Conservation (phyloP, 1,284 basidiomycete species). For the Boletus smithii region DNA sequence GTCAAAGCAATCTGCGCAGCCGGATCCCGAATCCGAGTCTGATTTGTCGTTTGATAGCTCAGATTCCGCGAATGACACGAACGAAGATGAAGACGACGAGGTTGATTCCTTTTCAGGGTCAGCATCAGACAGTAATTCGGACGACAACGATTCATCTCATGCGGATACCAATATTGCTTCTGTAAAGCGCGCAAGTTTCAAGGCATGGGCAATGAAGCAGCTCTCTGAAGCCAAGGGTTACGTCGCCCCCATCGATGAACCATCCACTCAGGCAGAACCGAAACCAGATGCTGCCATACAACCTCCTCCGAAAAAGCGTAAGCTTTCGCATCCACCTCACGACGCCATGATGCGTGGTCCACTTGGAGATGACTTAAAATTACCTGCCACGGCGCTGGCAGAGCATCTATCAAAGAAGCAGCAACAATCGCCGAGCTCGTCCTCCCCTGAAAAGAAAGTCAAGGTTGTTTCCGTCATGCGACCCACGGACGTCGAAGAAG, state of each 20-base stretch:
- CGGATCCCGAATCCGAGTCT: constrained; percentile 37
- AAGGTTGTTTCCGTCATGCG: constrained; percentile 67
- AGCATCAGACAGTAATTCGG: constrained; percentile 15
- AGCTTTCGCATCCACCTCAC: constrained; percentile 31
- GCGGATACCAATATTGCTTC: constrained; percentile 16
- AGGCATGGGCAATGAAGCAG: constrained; percentile 82
- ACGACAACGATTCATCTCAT: background rate
- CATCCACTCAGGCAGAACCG: constrained; percentile 1
- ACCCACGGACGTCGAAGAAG: constrained; percentile 71
- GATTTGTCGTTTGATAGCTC: constrained; percentile 75
- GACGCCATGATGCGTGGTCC: constrained; percentile 56
- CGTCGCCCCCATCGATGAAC: constrained; percentile 17
- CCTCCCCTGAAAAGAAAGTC: constrained; percentile 2
- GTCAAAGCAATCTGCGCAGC: constrained; percentile 32
- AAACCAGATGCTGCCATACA: constrained; percentile 23
- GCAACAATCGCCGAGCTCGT: constrained; percentile 26
- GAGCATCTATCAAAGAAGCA: constrained; percentile 39
- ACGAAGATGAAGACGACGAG: constrained; percentile 34
- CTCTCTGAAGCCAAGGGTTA: constrained; percentile 59
- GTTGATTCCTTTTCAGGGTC: constrained; percentile 6
- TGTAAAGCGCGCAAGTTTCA: constrained; percentile 59
- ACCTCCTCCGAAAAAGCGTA: constrained; percentile 44
- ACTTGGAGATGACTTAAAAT: constrained; percentile 59
- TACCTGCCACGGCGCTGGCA: constrained; percentile 63
- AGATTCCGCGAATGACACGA: constrained; percentile 60